Evolutionary conservation across 345 rosid species (phyloP).

Genomic region (Syzygium jambos): DNA sequence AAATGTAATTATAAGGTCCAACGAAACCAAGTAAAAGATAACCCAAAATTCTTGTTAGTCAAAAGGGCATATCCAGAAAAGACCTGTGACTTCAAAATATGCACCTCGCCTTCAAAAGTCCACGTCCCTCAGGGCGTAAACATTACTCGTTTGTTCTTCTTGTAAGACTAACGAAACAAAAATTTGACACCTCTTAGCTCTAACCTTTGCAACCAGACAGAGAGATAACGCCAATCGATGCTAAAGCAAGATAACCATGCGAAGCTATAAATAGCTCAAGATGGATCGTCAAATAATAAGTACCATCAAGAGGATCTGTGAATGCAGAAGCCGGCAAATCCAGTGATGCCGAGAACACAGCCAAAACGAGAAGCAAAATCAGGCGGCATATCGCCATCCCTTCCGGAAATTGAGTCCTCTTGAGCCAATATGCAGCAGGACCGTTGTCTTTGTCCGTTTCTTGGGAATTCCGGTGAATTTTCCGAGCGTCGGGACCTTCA

Average conservation of each 20-base stretch:
- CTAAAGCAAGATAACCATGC: not conserved
- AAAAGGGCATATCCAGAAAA: not conserved
- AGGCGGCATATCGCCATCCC: conserved; percentile 20
- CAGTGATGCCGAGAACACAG: conserved; percentile 22
- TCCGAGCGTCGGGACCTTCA: not conserved
- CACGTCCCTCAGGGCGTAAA: not conserved
- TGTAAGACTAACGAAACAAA: not conserved
- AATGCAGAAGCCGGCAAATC: conserved; percentile 25
- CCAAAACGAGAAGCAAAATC: conserved; percentile 2
- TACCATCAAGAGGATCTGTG: conserved; percentile 74
- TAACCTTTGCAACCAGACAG: not conserved
- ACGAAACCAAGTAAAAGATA: not conserved
- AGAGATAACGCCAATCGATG: not conserved
- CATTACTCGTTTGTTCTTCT: not conserved
- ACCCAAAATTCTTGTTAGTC: not conserved
- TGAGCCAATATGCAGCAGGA: not conserved
- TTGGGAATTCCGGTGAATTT: not conserved
- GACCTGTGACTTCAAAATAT: not conserved
- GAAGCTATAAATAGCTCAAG: conserved; percentile 2
- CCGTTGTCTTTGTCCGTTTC: not conserved
- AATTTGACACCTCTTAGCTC: not conserved
- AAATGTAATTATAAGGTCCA: not conserved
- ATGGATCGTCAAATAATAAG: not conserved
- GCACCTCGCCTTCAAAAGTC: not conserved
- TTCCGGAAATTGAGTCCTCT: not conserved